phyloP scores from a whole-genome alignment of 1,284 basidiomycete genomes.

The Austroboletus olivaceoglutinosus region DNA sequence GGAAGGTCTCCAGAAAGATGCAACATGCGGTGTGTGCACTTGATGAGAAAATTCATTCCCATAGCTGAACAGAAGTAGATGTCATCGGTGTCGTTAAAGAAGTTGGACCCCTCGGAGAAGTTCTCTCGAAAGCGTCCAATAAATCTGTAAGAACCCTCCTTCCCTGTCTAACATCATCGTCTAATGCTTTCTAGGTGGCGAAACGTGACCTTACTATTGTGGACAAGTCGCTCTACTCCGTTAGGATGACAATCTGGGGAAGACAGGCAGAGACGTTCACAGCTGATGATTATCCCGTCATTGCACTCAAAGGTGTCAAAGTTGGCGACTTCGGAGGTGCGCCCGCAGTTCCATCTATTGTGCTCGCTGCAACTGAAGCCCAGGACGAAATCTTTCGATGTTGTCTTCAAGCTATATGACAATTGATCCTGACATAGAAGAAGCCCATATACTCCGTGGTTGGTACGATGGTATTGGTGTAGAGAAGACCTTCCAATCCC shows the following conservation, averaged over 20 bases:
- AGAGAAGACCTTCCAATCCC: constrained; percentile 65
- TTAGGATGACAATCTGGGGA: constrained; percentile 94
- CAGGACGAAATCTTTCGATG: constrained; percentile 78
- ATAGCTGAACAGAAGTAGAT: constrained; percentile 48
- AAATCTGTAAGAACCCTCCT: constrained; percentile 49
- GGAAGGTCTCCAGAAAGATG: constrained; percentile 69
- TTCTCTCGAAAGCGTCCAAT: constrained; percentile 70
- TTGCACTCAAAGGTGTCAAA: constrained; percentile 95
- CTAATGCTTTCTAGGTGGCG: constrained; percentile 50
- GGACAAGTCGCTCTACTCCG: constrained; percentile 78
- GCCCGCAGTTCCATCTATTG: constrained; percentile 5
- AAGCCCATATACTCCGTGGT: constrained; percentile 83
- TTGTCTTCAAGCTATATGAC: constrained; percentile 69
- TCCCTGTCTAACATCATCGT: neutral
- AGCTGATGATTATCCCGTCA: constrained; percentile 60
- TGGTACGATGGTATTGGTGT: constrained; percentile 84
- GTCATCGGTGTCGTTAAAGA: constrained; percentile 86
- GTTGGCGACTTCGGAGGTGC: constrained; percentile 92
- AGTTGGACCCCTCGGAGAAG: constrained; percentile 62
- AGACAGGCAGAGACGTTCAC: constrained; percentile 87
- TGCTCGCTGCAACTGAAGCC: constrained; percentile 2
- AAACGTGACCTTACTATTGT: constrained; percentile 91
- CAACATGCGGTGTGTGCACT: constrained; percentile 63
- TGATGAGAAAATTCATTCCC: constrained; percentile 3
- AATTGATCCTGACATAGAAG: constrained; percentile 85